Conservation (phyloP, 2,329 filamentous ascomycete genomes). For the Fusarium beomiforme region DNA sequence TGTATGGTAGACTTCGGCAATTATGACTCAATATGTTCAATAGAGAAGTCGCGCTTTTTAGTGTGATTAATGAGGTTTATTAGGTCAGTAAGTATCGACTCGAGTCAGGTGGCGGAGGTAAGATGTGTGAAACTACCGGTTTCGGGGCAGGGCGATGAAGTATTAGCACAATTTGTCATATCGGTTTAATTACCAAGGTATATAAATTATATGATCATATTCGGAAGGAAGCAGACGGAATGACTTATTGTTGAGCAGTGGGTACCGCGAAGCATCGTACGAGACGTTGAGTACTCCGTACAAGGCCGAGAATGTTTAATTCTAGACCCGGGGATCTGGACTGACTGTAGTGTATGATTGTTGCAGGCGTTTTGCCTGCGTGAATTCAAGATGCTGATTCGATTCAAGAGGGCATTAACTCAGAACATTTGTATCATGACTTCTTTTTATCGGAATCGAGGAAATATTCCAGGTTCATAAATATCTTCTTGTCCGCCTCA, state of each 20-base stretch:
- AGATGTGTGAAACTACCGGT: not conserved
- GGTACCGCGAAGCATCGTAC: conserved; percentile 33
- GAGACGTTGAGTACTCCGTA: conserved; percentile 16
- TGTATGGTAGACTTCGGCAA: not conserved
- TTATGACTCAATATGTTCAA: conserved; percentile 4
- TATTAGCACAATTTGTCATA: not conserved
- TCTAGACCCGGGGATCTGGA: conserved; percentile 5
- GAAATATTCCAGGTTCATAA: not conserved
- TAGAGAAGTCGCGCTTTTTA: conserved; percentile 1
- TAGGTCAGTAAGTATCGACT: not conserved
- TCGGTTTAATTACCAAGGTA: too few species aligned
- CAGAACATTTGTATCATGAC: not conserved
- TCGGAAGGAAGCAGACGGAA: conserved; percentile 17
- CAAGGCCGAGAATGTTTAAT: conserved; percentile 11
- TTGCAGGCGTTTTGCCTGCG: not conserved
- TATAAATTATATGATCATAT: not conserved
- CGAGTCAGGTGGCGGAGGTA: not conserved
- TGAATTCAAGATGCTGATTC: not conserved
- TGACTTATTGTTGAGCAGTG: conserved; percentile 17
- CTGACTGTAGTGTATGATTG: not conserved
- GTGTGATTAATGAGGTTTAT: not conserved
- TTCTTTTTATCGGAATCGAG: not conserved
- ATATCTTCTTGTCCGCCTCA: not conserved
- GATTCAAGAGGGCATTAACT: not conserved
- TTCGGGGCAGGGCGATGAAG: not conserved